Evolutionary conservation across 192 early-diverging fungal genomes (phyloP), one percentile per base, ranked within the genome.

Genomic region (Radiomyces spectabilis): DNA sequence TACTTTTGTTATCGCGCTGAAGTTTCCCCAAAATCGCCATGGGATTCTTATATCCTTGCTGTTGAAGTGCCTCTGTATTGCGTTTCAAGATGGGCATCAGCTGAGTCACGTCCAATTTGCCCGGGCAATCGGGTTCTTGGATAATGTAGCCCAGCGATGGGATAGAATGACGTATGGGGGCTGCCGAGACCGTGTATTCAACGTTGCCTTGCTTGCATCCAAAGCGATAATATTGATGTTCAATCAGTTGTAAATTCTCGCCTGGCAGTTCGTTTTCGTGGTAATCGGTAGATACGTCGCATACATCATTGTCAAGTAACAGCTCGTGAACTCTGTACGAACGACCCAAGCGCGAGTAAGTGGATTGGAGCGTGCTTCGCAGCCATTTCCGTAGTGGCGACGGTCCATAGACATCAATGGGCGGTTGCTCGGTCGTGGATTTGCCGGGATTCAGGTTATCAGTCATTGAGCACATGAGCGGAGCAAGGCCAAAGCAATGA

Each of bases 391-490:
- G 74, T 13, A 65, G 52, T 32, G 64, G 66, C 9, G 53, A 29
- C 0, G 78, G 78, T 7, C 78, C 78, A n/a, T 76, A 80, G 7
- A 80, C 62, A 15, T 80, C 69, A 25, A 78, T 55, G 10, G 43
- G 32, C 16, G 58, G 48, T 7, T 25, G 18, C 1, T 35, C 33
- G n/a, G 37, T 16, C 4, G 8, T 15, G n/a, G 24, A 32, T 30
- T 60, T 26, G 12, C 41, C 52, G 1, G 37, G 30, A 33, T 49
- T 52, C 3, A 53, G 22, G n/a, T 29, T 57, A 30, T 58, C 59
- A 0, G 56, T 55, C 65, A 62, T 45, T 13, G 75, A 78, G 44
- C 72, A 77, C 22, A 79, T 26, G 1, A 79, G 53, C 6, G 74
- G 71, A 13, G 69, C 70, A 10, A 79, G 59, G 4, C 77, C 77